These are phyloP conservation scores for Suillus brevipes DNA, from an alignment of 768 basidiomycete species.

Conservation along the genomic window DNA sequence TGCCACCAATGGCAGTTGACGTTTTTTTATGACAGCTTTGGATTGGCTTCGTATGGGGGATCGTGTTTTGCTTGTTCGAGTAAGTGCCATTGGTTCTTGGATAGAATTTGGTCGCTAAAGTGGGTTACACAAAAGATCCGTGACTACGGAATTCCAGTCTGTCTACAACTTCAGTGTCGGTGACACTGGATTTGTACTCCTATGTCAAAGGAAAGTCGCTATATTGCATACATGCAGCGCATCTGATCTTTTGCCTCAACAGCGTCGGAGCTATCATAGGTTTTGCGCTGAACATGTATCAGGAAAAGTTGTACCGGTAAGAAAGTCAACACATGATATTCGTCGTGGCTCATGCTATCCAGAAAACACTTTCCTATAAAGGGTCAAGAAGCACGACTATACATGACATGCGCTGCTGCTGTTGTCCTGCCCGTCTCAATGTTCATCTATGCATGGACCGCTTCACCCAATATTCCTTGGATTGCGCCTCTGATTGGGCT, in stretches of 20 bases:
- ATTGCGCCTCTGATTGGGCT: constrained; percentile 37
- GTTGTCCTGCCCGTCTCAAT: constrained; percentile 55
- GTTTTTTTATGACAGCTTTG: constrained; percentile 45
- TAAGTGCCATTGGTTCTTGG: constrained; percentile 22
- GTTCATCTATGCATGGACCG: constrained; percentile 74
- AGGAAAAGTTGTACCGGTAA: constrained; percentile 52
- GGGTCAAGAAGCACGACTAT: constrained; percentile 60
- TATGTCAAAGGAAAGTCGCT: constrained; percentile 47
- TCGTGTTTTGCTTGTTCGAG: constrained; percentile 67
- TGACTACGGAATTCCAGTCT: constrained; percentile 52
- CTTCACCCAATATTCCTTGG: constrained; percentile 58
- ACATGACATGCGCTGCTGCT: constrained; percentile 52
- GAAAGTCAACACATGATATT: constrained; percentile 11
- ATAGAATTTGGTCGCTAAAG: not conserved
- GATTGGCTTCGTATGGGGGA: constrained; percentile 74
- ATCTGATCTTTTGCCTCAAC: constrained; percentile 7
- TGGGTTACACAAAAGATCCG: constrained; percentile 39
- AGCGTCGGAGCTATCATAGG: constrained; percentile 56
- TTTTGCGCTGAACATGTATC: constrained; percentile 42
- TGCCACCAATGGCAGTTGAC: not conserved
- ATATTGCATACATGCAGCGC: not conserved
- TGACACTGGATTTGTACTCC: constrained; percentile 57
- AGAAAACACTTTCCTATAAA: constrained; percentile 22
- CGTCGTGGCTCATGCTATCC: constrained; percentile 24
- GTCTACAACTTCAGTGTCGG: constrained; percentile 64